phyloP scores from a whole-genome alignment of 2,329 filamentous ascomycete species.

The Pyricularia pennisetigena region DNA sequence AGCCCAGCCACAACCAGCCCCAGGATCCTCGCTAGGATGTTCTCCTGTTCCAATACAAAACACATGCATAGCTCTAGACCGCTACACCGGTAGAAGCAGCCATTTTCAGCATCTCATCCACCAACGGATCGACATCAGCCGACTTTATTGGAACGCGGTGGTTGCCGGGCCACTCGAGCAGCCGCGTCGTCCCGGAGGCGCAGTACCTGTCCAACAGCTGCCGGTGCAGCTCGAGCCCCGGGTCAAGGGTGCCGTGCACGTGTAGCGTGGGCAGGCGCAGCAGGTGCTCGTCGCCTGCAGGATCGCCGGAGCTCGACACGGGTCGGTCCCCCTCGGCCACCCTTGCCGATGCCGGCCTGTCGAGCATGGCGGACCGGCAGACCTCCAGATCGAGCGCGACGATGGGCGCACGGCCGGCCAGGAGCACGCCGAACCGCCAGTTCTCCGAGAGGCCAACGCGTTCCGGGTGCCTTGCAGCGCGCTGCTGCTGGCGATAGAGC shows the following conservation, averaged over 20 bases:
- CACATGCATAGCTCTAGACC: too few species aligned
- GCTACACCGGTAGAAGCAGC: too few species aligned
- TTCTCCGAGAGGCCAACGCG: not conserved
- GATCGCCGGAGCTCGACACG: conserved; percentile 11
- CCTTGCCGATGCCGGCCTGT: conserved; percentile 21
- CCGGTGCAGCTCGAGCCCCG: conserved; percentile 48
- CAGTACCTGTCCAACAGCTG: conserved; percentile 50
- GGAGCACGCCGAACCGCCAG: conserved; percentile 20
- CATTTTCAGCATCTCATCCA: too few species aligned
- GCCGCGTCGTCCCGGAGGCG: conserved; percentile 35
- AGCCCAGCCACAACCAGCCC: too few species aligned
- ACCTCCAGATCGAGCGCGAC: not conserved
- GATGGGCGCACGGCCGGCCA: conserved; percentile 21
- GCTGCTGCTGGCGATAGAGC: conserved; percentile 26
- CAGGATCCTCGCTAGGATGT: too few species aligned
- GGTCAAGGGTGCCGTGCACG: conserved; percentile 54
- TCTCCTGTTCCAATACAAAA: too few species aligned
- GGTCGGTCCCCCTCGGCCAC: conserved; percentile 29
- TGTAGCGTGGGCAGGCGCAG: conserved; percentile 53
- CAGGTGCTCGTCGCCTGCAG: conserved; percentile 27
- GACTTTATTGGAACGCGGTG: conserved; percentile 63
- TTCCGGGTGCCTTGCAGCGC: not conserved
- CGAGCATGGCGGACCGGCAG: not conserved
- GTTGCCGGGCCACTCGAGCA: conserved; percentile 65
- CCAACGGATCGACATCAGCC: conserved; percentile 6